These are phyloP conservation scores for Pseudoneurospora amorphoporcata DNA, from an alignment of 495 filamentous ascomycete genomes.

Conservation along the genomic window DNA sequence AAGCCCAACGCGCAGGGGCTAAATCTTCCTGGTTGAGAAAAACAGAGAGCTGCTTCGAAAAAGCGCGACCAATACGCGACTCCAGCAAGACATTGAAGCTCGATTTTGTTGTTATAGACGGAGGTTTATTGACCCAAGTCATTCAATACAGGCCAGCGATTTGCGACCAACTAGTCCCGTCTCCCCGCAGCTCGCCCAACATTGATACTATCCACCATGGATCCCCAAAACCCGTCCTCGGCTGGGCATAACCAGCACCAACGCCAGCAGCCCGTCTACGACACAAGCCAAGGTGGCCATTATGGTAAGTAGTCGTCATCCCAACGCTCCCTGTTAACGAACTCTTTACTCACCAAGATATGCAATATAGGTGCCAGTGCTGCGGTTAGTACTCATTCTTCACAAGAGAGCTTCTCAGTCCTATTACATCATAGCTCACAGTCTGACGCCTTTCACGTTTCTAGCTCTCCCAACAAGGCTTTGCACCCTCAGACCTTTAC, in stretches of 20 bases:
- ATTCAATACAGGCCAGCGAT: constrained; percentile 3
- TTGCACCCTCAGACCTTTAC: constrained; percentile 80
- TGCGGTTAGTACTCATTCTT: constrained; percentile 45
- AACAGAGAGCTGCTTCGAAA: not conserved
- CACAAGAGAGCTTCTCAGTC: not conserved
- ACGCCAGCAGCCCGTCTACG: constrained; percentile 59
- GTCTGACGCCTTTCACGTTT: constrained; percentile 5
- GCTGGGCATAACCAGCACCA: constrained; percentile 24
- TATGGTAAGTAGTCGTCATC: constrained; percentile 56
- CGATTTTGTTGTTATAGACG: not conserved
- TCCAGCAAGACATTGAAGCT: not conserved
- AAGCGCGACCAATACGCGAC: not conserved
- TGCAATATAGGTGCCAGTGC: constrained; percentile 62
- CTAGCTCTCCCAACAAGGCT: constrained; percentile 64
- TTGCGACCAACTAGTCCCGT: constrained; percentile 1
- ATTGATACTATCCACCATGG: constrained; percentile 25
- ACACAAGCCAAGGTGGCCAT: constrained; percentile 72
- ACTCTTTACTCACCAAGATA: constrained; percentile 10
- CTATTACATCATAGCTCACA: constrained; percentile 2
- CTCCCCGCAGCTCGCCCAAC: not conserved
- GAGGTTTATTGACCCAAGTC: not conserved
- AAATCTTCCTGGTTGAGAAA: not conserved
- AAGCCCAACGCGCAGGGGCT: not conserved
- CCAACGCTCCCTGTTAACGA: not conserved
- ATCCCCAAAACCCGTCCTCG: constrained; percentile 34